A percentile compares a stretch with the other conserved stretches of the same genome.
Conservation (phyloP, 1,284 basidiomycete genomes). For the Lignosus rhinocerotis region DNA sequence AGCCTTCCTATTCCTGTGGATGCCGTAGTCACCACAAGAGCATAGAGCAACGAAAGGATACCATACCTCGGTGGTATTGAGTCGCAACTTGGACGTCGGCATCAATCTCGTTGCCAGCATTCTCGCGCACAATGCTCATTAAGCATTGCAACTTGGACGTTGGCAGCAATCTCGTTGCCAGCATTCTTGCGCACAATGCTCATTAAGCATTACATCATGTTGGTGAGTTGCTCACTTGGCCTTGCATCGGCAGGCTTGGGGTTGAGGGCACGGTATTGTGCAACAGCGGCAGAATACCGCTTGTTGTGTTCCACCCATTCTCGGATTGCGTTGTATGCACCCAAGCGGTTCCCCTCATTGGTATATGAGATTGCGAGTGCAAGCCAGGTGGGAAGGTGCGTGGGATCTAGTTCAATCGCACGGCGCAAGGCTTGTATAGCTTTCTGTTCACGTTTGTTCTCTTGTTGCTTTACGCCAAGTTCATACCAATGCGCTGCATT, state of each 20-base stretch:
- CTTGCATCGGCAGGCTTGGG: conserved; percentile 34
- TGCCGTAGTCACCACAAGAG: too few relatives aligned
- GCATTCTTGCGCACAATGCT: conserved; percentile 60
- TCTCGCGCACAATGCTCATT: conserved; percentile 65
- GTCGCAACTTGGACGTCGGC: conserved; percentile 95
- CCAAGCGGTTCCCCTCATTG: conserved; percentile 81
- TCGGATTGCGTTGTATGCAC: conserved; percentile 78
- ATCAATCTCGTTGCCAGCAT: conserved; percentile 66
- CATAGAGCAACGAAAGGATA: background rate
- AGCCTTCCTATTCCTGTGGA: background rate
- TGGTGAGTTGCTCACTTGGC: conserved; percentile 46
- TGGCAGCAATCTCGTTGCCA: conserved; percentile 77
- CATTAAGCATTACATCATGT: conserved; percentile 64
- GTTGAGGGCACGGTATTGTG: conserved; percentile 39
- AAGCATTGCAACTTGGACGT: conserved; percentile 90
- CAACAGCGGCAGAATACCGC: conserved; percentile 53
- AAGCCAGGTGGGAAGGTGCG: conserved; percentile 82
- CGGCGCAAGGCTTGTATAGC: conserved; percentile 86
- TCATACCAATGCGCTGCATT: conserved; percentile 85
- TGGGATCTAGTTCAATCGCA: conserved; percentile 80
- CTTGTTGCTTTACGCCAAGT: conserved; percentile 96
- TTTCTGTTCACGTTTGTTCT: conserved; percentile 93
- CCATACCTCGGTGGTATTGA: conserved; percentile 87
- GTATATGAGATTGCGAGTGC: conserved; percentile 92
- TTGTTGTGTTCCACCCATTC: conserved; percentile 76